Conservation (phyloP, 1,284 basidiomycete genomes). For the Sporisorium scitamineum region DNA sequence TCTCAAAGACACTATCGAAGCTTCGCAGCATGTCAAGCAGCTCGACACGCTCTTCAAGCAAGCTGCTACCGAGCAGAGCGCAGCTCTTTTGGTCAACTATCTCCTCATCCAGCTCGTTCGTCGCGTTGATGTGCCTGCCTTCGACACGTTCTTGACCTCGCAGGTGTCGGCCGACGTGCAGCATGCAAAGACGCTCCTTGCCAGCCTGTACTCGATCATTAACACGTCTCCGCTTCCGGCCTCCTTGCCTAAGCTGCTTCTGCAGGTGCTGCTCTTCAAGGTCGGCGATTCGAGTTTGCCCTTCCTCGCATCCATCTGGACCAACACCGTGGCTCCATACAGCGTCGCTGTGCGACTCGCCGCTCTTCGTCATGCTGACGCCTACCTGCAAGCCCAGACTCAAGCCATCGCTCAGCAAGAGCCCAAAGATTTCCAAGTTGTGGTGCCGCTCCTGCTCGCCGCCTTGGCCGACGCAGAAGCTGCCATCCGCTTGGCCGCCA, state of each 20-base stretch:
- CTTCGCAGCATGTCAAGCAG: conserved; percentile 25
- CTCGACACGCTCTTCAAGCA: conserved; percentile 16
- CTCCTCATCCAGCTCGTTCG: conserved; percentile 44
- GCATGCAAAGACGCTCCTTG: conserved; percentile 26
- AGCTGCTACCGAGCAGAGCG: conserved; percentile 35
- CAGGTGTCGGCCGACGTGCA: conserved; percentile 25
- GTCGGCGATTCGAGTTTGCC: conserved; percentile 80
- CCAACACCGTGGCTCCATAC: conserved; percentile 53
- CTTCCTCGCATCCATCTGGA: conserved; percentile 83
- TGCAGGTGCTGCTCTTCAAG: conserved; percentile 75
- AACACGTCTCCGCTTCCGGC: conserved; percentile 30
- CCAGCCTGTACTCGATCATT: conserved; percentile 38
- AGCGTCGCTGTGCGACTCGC: conserved; percentile 74
- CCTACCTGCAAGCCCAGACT: conserved; percentile 72
- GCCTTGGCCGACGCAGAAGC: conserved; percentile 75
- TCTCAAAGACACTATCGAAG: conserved; percentile 24
- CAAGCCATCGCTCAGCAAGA: conserved; percentile 16
- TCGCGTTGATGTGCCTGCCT: conserved; percentile 20
- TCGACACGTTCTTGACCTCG: conserved; percentile 33
- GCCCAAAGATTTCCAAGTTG: conserved; percentile 81
- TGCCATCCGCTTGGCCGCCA: conserved; percentile 75
- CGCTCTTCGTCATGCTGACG: conserved; percentile 82
- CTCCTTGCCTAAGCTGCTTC: conserved; percentile 31
- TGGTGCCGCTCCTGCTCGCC: conserved; percentile 82
- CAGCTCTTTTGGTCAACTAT: conserved; percentile 17